These are phyloP conservation scores for Mucor piriformis DNA, from an alignment of 371 early-diverging fungal genomes.

Conservation along the genomic window DNA sequence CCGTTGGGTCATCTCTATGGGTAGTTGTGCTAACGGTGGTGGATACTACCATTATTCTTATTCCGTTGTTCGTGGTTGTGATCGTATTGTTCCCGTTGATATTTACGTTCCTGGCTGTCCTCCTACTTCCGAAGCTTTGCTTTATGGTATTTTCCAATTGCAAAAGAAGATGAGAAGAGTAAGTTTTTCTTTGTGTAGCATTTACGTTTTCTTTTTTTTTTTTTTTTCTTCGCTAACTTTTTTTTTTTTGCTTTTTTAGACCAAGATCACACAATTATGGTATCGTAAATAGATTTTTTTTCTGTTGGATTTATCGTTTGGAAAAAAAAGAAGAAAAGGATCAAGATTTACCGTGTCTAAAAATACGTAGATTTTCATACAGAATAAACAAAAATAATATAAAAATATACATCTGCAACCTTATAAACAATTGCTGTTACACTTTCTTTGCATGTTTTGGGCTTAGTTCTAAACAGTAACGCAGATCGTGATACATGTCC, in stretches of 20 bases:
- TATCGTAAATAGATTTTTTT: constrained; percentile 51
- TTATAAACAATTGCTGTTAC: not conserved
- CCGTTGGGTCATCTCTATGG: constrained; percentile 99
- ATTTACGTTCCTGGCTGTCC: constrained; percentile 99
- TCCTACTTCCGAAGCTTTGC: constrained; percentile 94
- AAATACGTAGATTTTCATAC: not conserved
- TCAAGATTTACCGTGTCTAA: not conserved
- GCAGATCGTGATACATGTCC: too few species aligned
- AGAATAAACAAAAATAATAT: not conserved
- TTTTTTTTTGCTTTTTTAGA: constrained; percentile 22
- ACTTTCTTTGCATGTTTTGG: not conserved
- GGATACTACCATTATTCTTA: constrained; percentile 99
- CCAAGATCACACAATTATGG: constrained; percentile 62
- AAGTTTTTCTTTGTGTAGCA: constrained; percentile 20
- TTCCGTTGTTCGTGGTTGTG: constrained; percentile 94
- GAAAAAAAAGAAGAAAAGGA: constrained; percentile 10
- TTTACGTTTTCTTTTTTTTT: not conserved
- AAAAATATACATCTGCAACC: constrained; percentile 3
- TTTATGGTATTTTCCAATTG: constrained; percentile 96
- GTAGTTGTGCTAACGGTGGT: constrained; percentile 98
- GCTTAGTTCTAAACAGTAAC: too few species aligned
- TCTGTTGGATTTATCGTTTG: not conserved
- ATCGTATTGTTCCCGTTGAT: constrained; percentile 95
- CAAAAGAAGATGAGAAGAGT: constrained; percentile 95
- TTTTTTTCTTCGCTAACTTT: not conserved